A percentile compares a stretch with the other conserved stretches of the same genome.
phyloP scores from a whole-genome alignment of 306 rosid species.

The Ceratonia siliqua region DNA sequence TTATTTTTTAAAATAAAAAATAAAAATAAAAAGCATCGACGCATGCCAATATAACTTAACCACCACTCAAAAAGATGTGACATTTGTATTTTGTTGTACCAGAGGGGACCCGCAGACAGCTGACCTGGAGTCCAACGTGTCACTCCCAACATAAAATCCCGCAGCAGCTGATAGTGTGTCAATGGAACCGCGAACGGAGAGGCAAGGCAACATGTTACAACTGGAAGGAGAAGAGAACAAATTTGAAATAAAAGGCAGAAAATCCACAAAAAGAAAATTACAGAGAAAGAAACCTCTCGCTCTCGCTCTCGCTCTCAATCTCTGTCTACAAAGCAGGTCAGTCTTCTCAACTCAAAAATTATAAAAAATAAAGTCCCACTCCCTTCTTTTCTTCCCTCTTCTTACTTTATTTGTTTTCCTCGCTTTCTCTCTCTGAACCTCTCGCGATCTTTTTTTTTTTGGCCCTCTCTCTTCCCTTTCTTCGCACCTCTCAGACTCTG shows the following conservation, averaged over 20 bases:
- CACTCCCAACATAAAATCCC: not conserved
- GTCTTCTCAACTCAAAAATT: constrained; percentile 30
- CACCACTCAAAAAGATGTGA: too few species aligned
- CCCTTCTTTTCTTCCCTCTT: constrained; percentile 1
- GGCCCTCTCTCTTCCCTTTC: not conserved
- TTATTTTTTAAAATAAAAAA: too few species aligned
- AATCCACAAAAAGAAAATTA: not conserved
- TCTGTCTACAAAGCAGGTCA: constrained; percentile 34
- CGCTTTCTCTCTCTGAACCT: not conserved
- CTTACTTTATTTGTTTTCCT: constrained; percentile 30
- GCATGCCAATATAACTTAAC: too few species aligned
- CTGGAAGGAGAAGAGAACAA: constrained; percentile 28
- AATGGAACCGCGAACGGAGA: constrained; percentile 42
- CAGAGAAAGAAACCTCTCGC: not conserved
- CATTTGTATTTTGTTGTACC: too few species aligned
- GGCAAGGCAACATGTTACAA: constrained; percentile 36
- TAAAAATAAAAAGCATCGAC: too few species aligned
- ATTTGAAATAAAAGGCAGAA: not conserved
- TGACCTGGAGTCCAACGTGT: constrained; percentile 50
- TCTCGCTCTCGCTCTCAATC: constrained; percentile 26
- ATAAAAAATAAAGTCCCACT: not conserved
- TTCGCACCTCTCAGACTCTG: constrained; percentile 27
- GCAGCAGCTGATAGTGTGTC: too few species aligned
- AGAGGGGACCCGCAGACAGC: constrained; percentile 3
- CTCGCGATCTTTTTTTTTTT: constrained; percentile 5